Evolutionary conservation across 208 protist genomes (phyloP), one percentile per base, ranked within the genome.

Genomic region (Leishmania guyanensis): DNA sequence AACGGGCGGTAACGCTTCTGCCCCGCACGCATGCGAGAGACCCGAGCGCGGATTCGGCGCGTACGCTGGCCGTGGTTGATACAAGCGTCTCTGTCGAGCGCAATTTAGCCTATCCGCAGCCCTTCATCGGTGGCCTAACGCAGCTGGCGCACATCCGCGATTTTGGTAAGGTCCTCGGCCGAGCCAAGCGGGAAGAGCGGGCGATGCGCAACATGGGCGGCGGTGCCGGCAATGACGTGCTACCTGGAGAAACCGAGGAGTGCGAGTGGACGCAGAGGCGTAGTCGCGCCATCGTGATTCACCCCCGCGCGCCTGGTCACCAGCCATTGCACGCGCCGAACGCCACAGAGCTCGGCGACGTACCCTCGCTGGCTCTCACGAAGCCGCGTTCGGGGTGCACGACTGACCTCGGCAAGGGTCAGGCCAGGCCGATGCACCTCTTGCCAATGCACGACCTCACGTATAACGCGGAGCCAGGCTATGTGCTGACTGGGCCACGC

Each of bases 291-390:
- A 87, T 81, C 36, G 53, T 89, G 54, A 96, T 96, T 74, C 84
- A 96, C 78, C 83, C 90, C 12, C 77, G 48, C 10, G 90, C 93
- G 0, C 91, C 93, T 20, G 93, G 91, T n/a, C 93, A 94, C 69
- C 85, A 88, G 12, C 83, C 78, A n/a, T 75, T 92, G 66, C 88
- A 92, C 77, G 62, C 79, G 43, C 58, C 90, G 14, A 88, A 88
- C 83, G 48, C 75, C 46, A 92, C 82, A 16, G 92, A 96, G 74
- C 84, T 96, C 36, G 90, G 90, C 17, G 84, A 94, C 9, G 81
- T 93, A 12, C 92, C 92, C n/a, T 92, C 90, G 58, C 72, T 92
- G 26, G 79, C 85, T 16, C 89, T 86, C 84, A 89, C 87, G 33
- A 87, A 88, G 78, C 92, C 92, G 8, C 73, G 81, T 10, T 81